Evolutionary conservation across 352 stramenopile species (phyloP).

Genomic region (Globisporangium viniferum): DNA sequence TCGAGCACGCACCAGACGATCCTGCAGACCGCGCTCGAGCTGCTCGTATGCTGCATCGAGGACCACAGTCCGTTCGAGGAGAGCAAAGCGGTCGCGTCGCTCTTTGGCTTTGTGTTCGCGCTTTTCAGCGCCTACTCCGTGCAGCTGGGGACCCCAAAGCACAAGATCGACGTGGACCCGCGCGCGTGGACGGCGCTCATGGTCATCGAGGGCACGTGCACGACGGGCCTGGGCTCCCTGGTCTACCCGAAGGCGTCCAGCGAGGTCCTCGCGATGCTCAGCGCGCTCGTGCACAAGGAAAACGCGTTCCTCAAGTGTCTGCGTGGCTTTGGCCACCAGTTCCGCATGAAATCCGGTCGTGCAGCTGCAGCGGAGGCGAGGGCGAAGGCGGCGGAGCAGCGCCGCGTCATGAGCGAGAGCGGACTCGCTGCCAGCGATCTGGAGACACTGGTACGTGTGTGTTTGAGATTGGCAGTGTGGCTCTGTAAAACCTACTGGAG

Average conservation of each 20-base stretch:
- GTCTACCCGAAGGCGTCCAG: conserved; percentile 25
- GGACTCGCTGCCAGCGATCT: not conserved
- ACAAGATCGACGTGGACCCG: conserved; percentile 62
- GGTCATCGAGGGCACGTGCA: conserved; percentile 30
- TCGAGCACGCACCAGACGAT: conserved; percentile 52
- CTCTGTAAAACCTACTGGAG: not conserved
- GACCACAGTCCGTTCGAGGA: conserved; percentile 23
- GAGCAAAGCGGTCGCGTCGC: conserved; percentile 11
- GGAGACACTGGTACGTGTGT: conserved; percentile 6
- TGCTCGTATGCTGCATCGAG: conserved; percentile 39
- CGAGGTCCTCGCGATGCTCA: conserved; percentile 52
- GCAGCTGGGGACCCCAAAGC: conserved; percentile 52
- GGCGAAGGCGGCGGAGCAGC: not conserved
- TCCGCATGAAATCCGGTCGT: conserved; percentile 1
- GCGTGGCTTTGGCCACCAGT: conserved; percentile 30
- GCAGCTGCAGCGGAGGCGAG: not conserved
- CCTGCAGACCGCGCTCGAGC: conserved; percentile 49
- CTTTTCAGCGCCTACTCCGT: conserved; percentile 62
- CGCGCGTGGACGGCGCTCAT: conserved; percentile 39
- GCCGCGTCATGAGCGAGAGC: not conserved
- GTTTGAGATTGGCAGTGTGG: not conserved
- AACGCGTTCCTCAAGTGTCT: conserved; percentile 69
- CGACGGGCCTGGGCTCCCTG: conserved; percentile 18
- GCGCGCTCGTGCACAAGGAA: conserved; percentile 38
- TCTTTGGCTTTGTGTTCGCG: conserved; percentile 51